Conservation (phyloP, 306 rosid genomes). For the Sicyos baderoa region DNA sequence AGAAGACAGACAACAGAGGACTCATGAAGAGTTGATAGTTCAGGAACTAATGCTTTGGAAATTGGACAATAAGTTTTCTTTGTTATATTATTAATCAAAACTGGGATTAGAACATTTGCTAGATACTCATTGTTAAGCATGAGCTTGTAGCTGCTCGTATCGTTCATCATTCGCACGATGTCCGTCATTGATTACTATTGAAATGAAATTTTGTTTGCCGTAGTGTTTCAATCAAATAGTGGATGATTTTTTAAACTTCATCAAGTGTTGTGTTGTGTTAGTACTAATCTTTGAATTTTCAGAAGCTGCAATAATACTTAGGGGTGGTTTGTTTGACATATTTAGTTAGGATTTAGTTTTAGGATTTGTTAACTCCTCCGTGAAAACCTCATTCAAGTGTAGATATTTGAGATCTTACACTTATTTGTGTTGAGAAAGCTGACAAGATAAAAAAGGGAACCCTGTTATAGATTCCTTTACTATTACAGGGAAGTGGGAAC, state of each 20-base stretch:
- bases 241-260: background rate
- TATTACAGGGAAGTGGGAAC: slow-evolving; percentile 4
- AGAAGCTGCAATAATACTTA: background rate
- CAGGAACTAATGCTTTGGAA: slow-evolving; percentile 9
- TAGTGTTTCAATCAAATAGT: slow-evolving; percentile 8
- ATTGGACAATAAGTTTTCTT: slow-evolving; percentile 1
- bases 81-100: background rate
- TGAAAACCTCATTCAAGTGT: background rate
- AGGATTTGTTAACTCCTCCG: too few species aligned
- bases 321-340: too few species aligned
- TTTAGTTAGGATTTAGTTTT: too few species aligned
- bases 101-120: slow-evolving; percentile 6
- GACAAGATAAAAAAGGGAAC: background rate
- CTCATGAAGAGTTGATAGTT: slow-evolving; percentile 17
- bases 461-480: background rate
- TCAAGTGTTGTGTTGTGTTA: background rate
- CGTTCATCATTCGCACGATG: background rate
- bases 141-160: background rate
- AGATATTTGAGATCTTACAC: background rate
- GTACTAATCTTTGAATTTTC: background rate
- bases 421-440: background rate
- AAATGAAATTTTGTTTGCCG: background rate
- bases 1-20: background rate
- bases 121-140: background rate
- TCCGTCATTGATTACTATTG: slow-evolving; percentile 6